These are phyloP conservation scores for Colletotrichum aenigma DNA, from an alignment of 2,329 filamentous ascomycete genomes.

Conservation along the genomic window DNA sequence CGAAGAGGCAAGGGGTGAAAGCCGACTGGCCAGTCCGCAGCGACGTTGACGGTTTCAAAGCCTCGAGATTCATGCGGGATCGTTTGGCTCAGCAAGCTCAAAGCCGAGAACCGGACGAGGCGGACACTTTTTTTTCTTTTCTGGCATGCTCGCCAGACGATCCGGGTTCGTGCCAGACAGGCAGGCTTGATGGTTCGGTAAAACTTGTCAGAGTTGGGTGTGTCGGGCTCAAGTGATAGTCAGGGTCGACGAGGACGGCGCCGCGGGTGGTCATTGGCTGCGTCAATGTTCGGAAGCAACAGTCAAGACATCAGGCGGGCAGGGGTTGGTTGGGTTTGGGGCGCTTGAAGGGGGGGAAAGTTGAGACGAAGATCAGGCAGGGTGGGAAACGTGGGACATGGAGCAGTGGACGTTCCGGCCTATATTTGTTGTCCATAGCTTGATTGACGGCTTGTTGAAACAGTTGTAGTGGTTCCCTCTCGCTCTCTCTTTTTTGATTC, in stretches of 20 bases:
- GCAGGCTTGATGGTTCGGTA: not conserved
- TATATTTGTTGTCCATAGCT: not conserved
- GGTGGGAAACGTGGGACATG: slow-evolving; percentile 9
- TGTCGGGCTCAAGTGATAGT: slow-evolving; percentile 4
- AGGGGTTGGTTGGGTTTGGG: not conserved
- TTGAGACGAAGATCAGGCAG: slow-evolving; percentile 20
- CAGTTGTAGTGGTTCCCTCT: not conserved
- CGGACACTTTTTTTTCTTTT: not conserved
- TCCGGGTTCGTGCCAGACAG: not conserved
- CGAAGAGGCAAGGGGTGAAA: not conserved
- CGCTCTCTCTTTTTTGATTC: not conserved
- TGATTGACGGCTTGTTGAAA: slow-evolving; percentile 3
- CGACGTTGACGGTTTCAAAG: slow-evolving; percentile 11
- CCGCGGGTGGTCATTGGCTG: not conserved
- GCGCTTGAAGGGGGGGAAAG: not conserved
- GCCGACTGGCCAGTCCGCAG: slow-evolving; percentile 1
- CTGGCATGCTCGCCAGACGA: not conserved
- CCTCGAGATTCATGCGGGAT: slow-evolving; percentile 3
- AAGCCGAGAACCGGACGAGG: slow-evolving; percentile 16
- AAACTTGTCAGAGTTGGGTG: not conserved
- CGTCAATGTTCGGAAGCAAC: not conserved
- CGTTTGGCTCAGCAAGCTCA: not conserved
- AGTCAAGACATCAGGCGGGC: slow-evolving; percentile 11
- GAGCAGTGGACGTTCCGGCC: slow-evolving; percentile 10
- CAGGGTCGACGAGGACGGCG: not conserved